Conservation (phyloP, 768 basidiomycete genomes). For the Phylloporus scabripes region DNA sequence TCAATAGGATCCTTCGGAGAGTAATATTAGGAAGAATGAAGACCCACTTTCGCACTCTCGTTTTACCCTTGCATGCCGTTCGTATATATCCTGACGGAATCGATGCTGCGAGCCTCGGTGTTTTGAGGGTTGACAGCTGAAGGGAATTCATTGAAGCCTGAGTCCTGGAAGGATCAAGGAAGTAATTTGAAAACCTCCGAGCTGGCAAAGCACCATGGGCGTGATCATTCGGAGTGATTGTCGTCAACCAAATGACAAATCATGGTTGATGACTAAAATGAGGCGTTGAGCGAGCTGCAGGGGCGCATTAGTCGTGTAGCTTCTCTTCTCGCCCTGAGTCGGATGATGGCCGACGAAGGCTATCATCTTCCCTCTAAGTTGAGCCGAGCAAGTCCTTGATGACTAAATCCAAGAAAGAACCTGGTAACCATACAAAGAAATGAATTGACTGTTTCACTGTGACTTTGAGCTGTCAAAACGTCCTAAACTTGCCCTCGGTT, state of each 20-base stretch:
- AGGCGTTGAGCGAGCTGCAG: background rate
- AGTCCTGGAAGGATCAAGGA: background rate
- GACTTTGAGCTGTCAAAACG: constrained; percentile 13
- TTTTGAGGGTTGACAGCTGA: background rate
- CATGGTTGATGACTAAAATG: background rate
- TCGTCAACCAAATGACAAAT: background rate
- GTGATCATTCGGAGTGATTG: background rate
- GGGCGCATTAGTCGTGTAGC: background rate
- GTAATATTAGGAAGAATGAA: no score
- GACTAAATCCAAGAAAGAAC: constrained; percentile 17
- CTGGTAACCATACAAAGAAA: constrained; percentile 2
- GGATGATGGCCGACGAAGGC: constrained; percentile 19
- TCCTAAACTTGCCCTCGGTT: constrained; percentile 1
- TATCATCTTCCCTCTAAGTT: constrained; percentile 23
- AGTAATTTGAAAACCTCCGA: background rate
- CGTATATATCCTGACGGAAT: background rate
- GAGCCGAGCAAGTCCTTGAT: constrained; percentile 1
- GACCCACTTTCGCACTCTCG: background rate
- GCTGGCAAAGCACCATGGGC: background rate
- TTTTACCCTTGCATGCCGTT: background rate
- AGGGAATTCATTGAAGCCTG: background rate
- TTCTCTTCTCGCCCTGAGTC: constrained; percentile 14
- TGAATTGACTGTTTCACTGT: constrained; percentile 15
- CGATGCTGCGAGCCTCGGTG: background rate
- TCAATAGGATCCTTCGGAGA: no score